Conservation (phyloP, 805 yeast species). For the Tetrapisispora taiwanensis region DNA sequence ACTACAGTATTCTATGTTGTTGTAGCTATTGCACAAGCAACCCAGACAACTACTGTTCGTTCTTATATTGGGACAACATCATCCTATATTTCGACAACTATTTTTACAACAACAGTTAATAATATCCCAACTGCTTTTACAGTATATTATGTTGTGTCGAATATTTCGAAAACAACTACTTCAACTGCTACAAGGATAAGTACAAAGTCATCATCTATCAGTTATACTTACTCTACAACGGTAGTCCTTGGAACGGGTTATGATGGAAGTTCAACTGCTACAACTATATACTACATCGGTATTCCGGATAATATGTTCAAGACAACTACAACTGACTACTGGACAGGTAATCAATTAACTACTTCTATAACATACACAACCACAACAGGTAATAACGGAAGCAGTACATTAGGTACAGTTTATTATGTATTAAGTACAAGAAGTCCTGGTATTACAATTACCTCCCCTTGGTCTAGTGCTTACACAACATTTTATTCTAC, state of each 20-base stretch:
- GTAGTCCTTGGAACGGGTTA: not conserved
- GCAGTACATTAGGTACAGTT: not conserved
- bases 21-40: not conserved
- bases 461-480: constrained; percentile 4
- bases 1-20: not conserved
- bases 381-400: not conserved
- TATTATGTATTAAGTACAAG: not conserved
- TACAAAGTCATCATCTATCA: not conserved
- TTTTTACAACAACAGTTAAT: not conserved
- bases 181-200: not conserved
- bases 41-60: not conserved
- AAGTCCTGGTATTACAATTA: constrained; percentile 1
- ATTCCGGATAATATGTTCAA: not conserved
- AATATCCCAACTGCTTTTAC: not conserved
- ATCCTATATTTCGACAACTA: not conserved
- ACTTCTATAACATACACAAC: not conserved
- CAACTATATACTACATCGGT: not conserved
- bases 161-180: not conserved
- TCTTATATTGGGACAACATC: not conserved
- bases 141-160: not conserved
- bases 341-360: not conserved
- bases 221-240: not conserved
- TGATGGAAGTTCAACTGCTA: not conserved
- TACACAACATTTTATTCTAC: constrained; percentile 3
- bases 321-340: not conserved